Percentiles rank a stretch among this genome's conserved stretches.
Evolutionary conservation across 2,329 filamentous ascomycete genomes (phyloP).

Genomic region (Cladosporium phlei): DNA sequence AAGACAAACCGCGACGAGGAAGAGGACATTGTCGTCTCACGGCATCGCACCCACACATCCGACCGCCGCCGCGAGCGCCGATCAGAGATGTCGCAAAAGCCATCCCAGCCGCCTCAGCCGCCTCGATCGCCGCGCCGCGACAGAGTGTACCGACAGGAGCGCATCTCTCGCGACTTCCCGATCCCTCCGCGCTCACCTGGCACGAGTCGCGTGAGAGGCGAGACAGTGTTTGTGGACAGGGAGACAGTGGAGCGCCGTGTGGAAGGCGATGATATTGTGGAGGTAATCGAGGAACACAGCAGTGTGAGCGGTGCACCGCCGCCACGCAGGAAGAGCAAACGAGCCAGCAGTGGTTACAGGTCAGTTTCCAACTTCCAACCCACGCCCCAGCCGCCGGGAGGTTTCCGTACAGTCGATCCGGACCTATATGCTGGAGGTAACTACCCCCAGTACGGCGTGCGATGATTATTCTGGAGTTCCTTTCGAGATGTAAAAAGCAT

Average conservation of each 20-base stretch:
- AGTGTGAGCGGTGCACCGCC: slow-evolving; percentile 34
- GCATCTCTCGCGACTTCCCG: slow-evolving; percentile 31
- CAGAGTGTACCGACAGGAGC: slow-evolving; percentile 30
- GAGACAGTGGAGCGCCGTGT: slow-evolving; percentile 35
- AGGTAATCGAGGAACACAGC: slow-evolving; percentile 55
- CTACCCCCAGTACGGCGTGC: slow-evolving; percentile 17
- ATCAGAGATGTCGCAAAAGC: slow-evolving; percentile 26
- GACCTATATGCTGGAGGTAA: slow-evolving; percentile 35
- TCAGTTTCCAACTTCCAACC: slow-evolving; percentile 35
- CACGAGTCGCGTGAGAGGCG: slow-evolving; percentile 25
- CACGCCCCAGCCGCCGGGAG: slow-evolving; percentile 12
- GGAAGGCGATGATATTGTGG: slow-evolving; percentile 51
- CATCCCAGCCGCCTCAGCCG: too few relatives aligned
- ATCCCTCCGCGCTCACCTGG: slow-evolving; percentile 19
- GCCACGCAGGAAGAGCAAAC: slow-evolving; percentile 35
- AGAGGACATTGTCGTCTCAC: slow-evolving; percentile 28
- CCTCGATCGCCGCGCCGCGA: slow-evolving; percentile 27
- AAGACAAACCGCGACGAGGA: slow-evolving; percentile 25
- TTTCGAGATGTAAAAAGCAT: slow-evolving; percentile 7
- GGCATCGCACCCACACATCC: slow-evolving; percentile 8
- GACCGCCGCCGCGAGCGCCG: slow-evolving; percentile 23
- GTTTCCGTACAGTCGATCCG: slow-evolving; percentile 11
- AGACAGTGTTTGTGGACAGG: slow-evolving; percentile 42
- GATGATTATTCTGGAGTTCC: slow-evolving; percentile 6
- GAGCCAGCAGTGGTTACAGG: slow-evolving; percentile 44